A percentile compares a stretch with the other conserved stretches of the same genome.
Conservation (phyloP, 2,329 filamentous ascomycete genomes). For the Penicillium sp. region DNA sequence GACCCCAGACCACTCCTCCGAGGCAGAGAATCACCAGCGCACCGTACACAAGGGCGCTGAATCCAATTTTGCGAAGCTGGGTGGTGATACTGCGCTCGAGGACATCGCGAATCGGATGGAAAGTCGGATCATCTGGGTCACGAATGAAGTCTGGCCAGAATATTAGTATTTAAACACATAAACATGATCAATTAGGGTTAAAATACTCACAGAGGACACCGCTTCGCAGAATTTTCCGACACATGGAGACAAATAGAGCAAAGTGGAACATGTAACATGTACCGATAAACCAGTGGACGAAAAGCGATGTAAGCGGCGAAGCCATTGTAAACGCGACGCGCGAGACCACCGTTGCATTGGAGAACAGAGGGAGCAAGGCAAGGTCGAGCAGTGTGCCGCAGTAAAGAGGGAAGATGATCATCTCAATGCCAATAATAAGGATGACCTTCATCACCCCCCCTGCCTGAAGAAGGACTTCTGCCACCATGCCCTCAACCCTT, state of each 20-base stretch:
- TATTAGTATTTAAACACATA: neutral
- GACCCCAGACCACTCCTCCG: conserved; percentile 92
- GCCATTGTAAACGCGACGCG: conserved; percentile 71
- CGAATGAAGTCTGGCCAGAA: conserved; percentile 74
- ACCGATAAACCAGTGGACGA: conserved; percentile 97
- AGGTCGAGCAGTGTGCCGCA: conserved; percentile 87
- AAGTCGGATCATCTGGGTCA: conserved; percentile 95
- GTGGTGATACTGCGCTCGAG: conserved; percentile 87
- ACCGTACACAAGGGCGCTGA: conserved; percentile 93
- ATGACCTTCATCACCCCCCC: conserved; percentile 98
- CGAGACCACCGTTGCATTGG: conserved; percentile 69
- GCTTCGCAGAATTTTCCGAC: conserved; percentile 91
- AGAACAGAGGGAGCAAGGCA: conserved; percentile 84
- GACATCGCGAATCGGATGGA: conserved; percentile 95
- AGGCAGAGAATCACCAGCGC: conserved; percentile 87
- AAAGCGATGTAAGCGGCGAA: conserved; percentile 83
- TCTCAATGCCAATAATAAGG: conserved; percentile 96
- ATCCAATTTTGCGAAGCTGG: conserved; percentile 91
- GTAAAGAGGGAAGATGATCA: conserved; percentile 95
- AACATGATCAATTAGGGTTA: neutral
- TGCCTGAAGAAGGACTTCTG: conserved; percentile 83
- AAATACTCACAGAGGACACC: conserved; percentile 76
- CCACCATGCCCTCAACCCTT: conserved; percentile 63
- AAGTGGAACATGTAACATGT: conserved; percentile 99
- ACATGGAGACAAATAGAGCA: conserved; percentile 97